A percentile compares a stretch with the other conserved stretches of the same genome.
These are phyloP conservation scores for Aspergillus fumigatus DNA, from an alignment of 2,329 filamentous ascomycete genomes.

Conservation along the genomic window DNA sequence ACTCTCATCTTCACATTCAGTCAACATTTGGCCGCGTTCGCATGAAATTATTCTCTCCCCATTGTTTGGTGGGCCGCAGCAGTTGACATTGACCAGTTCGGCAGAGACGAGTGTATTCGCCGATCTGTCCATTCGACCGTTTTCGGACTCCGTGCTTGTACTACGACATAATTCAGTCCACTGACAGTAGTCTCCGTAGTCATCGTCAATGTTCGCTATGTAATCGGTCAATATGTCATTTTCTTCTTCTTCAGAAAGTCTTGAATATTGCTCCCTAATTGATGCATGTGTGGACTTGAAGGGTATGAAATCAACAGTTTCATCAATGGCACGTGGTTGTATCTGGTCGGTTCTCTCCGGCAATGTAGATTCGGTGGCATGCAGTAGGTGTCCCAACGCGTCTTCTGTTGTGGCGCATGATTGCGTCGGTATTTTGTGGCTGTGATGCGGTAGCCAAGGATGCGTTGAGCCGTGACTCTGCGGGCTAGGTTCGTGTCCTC, in stretches of 20 bases:
- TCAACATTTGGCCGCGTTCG: neutral
- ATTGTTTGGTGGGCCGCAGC: neutral
- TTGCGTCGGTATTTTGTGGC: neutral
- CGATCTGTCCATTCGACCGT: neutral
- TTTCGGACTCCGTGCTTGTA: conserved; percentile 36
- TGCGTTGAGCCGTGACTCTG: neutral
- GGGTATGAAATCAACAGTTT: neutral
- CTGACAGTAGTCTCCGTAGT: conserved; percentile 19
- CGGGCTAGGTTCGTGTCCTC: neutral
- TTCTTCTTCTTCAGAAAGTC: conserved; percentile 45
- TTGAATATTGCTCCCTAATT: conserved; percentile 13
- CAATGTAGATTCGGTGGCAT: neutral
- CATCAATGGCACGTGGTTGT: neutral
- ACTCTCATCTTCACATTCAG: neutral
- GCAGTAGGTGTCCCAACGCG: neutral
- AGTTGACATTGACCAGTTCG: neutral
- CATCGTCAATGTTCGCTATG: conserved; percentile 35
- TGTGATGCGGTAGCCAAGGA: neutral
- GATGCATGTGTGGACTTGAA: neutral
- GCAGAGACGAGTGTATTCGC: neutral
- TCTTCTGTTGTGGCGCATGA: neutral
- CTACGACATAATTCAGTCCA: conserved; percentile 8
- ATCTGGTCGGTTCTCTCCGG: neutral
- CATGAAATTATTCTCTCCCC: neutral
- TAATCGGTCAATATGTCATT: conserved; percentile 38